A percentile compares a stretch with the other conserved stretches of the same genome.
Evolutionary conservation across 305 asterid species (phyloP).

Genomic region (Coffea humblotiana): DNA sequence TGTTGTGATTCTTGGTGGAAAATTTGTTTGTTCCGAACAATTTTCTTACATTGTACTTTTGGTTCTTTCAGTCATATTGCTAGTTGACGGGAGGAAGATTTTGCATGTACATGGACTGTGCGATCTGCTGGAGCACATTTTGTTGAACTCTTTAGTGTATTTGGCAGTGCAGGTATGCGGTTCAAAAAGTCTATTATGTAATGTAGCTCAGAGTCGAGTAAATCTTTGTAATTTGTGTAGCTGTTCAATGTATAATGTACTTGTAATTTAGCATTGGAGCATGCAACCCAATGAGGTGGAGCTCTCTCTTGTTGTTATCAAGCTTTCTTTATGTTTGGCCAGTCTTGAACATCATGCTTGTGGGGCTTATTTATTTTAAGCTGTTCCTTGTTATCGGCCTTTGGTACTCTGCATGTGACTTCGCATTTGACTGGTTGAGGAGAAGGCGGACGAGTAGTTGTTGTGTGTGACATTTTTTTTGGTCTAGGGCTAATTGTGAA

Average conservation of each 20-base stretch:
- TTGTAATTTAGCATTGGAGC: background rate
- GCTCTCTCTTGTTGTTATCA: background rate
- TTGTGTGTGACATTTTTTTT: background rate
- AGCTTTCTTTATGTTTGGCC: background rate
- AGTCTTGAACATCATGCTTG: background rate
- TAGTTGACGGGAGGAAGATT: constrained; percentile 11
- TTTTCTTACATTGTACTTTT: background rate
- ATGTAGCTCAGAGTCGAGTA: constrained; percentile 6
- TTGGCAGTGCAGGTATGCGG: background rate
- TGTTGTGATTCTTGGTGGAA: background rate
- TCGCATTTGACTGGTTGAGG: background rate
- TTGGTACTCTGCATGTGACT: background rate
- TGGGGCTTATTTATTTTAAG: background rate
- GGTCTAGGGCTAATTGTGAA: background rate
- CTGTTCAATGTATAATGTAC: constrained; percentile 6
- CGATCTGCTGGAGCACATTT: constrained; percentile 7
- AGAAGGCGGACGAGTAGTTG: background rate
- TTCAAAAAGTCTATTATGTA: constrained; percentile 1
- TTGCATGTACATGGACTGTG: background rate
- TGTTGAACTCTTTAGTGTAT: constrained; percentile 1
- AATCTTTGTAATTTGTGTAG: constrained; percentile 16
- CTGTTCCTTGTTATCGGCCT: background rate
- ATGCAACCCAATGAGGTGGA: constrained; percentile 1
- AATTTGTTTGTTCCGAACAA: background rate
- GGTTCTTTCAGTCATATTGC: constrained; percentile 9